Percentiles rank a stretch among this genome's conserved stretches.
Evolutionary conservation across 2,329 filamentous ascomycete genomes (phyloP).

Genomic region (Talaromyces sp.): DNA sequence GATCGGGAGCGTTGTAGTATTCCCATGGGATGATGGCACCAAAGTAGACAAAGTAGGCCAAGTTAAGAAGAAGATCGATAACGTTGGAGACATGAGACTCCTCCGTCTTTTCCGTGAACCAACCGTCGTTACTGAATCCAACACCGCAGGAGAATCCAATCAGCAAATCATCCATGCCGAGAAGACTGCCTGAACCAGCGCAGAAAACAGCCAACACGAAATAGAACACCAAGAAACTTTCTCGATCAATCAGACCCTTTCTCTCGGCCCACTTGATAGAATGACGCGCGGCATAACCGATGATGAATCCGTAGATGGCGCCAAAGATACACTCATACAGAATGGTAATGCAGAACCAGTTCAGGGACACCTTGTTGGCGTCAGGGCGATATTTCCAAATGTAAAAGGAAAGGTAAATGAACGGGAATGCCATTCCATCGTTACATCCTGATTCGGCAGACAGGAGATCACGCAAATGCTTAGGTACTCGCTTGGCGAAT

Average conservation of each 20-base stretch:
- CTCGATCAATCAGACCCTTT: constrained; percentile 84
- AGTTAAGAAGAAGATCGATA: constrained; percentile 93
- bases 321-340: constrained; percentile 97
- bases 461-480: constrained; percentile 91
- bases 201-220: constrained; percentile 96
- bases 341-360: constrained; percentile 89
- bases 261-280: constrained; percentile 86
- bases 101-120: constrained; percentile 98
- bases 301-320: constrained; percentile 79
- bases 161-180: constrained; percentile 90
- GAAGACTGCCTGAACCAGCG: constrained; percentile 85
- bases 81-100: constrained; percentile 99
- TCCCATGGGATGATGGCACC: constrained; percentile 97
- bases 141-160: constrained; percentile 95
- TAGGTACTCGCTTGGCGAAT: constrained; percentile 95
- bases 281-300: constrained; percentile 89
- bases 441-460: constrained; percentile 98
- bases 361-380: constrained; percentile 69
- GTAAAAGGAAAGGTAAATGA: constrained; percentile 90
- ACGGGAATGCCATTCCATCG: constrained; percentile 99
- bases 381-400: constrained; percentile 78
- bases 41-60: constrained; percentile 97
- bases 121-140: constrained; percentile 99
- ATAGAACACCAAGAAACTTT: constrained; percentile 98
- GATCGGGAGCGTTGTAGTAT: constrained; percentile 74